These are phyloP conservation scores for Cryptococcus maquisensis DNA, from an alignment of 1,284 basidiomycete genomes.

Conservation along the genomic window DNA sequence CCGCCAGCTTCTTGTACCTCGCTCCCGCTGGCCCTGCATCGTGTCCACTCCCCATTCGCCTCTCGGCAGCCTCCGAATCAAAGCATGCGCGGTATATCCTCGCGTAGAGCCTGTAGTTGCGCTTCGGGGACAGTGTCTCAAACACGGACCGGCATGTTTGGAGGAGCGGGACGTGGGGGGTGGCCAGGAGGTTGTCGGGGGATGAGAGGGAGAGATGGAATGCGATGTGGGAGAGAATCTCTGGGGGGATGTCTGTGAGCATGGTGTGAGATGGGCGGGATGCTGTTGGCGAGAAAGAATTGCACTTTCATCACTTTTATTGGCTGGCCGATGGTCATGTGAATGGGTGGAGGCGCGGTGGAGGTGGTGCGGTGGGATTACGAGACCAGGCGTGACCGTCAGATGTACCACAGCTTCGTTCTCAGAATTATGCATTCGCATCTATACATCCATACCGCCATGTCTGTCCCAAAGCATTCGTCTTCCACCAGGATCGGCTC, in stretches of 20 bases:
- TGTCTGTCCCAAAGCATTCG: not conserved
- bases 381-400: not conserved
- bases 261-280: constrained; percentile 12
- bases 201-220: constrained; percentile 48
- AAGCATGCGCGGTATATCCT: constrained; percentile 61
- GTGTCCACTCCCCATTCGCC: constrained; percentile 51
- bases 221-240: constrained; percentile 60
- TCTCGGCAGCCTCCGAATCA: constrained; percentile 56
- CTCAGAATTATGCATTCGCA: not conserved
- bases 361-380: not conserved
- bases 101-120: constrained; percentile 60
- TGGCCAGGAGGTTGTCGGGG: constrained; percentile 43
- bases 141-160: constrained; percentile 53
- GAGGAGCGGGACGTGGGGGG: constrained; percentile 52
- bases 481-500: not conserved
- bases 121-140: constrained; percentile 44
- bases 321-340: too few species aligned
- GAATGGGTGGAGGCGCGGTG: not conserved
- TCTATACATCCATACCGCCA: too few species aligned
- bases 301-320: too few species aligned
- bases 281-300: not conserved
- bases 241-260: constrained; percentile 56
- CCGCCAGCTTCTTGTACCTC: not conserved
- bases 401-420: too few species aligned
- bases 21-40: not conserved